phyloP scores from a whole-genome alignment of 2,329 filamentous ascomycete genomes.

The Coniochaeta pulveracea region DNA sequence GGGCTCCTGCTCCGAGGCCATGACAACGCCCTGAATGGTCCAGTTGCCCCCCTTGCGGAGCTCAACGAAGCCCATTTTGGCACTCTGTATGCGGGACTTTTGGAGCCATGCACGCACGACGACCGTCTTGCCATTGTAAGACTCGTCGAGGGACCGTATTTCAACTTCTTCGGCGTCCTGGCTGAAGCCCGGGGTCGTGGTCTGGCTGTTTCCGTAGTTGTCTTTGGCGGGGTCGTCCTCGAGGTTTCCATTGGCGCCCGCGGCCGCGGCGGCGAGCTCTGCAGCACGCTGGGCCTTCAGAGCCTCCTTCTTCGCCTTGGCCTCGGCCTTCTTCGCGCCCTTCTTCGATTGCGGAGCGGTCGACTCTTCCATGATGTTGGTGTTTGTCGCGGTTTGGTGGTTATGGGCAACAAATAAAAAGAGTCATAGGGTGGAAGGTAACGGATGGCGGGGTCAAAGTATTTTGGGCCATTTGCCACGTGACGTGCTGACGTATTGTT shows the following conservation, averaged over 20 bases:
- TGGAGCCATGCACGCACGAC: slow-evolving; percentile 73
- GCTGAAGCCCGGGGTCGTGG: slow-evolving; percentile 38
- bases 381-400: background rate
- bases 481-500: too few relatives aligned
- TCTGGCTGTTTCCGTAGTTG: slow-evolving; percentile 60
- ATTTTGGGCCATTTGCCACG: too few relatives aligned
- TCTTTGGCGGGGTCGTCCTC: slow-evolving; percentile 58
- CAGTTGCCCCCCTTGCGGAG: slow-evolving; percentile 64
- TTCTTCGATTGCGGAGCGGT: slow-evolving; percentile 45
- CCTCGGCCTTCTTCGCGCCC: slow-evolving; percentile 72
- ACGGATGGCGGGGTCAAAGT: too few relatives aligned
- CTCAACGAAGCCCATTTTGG: slow-evolving; percentile 86
- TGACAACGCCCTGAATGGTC: slow-evolving; percentile 67
- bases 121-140: slow-evolving; percentile 58
- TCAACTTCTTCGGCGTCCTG: slow-evolving; percentile 42
- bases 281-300: slow-evolving; percentile 62
- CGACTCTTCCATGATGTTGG: background rate
- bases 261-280: slow-evolving; percentile 64
- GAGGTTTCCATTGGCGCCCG: slow-evolving; percentile 51
- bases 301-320: slow-evolving; percentile 81
- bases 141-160: slow-evolving; percentile 52
- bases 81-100: slow-evolving; percentile 77
- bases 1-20: slow-evolving; percentile 51
- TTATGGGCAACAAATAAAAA: too few relatives aligned
- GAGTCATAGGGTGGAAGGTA: too few relatives aligned